A percentile compares a stretch with the other conserved stretches of the same genome.
Conservation (phyloP, 768 basidiomycete genomes). For the Tubosaeta sp. region DNA sequence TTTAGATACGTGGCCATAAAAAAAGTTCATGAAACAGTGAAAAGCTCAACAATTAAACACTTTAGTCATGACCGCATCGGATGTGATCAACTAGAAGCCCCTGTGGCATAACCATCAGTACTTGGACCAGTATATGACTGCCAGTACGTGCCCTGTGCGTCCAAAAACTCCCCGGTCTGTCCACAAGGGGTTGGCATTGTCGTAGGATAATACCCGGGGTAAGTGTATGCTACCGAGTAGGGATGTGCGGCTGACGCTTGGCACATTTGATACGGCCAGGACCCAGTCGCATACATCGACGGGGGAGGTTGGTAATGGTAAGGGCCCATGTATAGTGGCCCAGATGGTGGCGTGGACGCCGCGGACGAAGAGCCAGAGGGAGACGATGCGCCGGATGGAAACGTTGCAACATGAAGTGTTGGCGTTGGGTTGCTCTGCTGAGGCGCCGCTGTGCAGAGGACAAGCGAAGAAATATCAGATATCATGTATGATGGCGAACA, state of each 20-base stretch:
- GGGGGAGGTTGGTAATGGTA: slow-evolving; percentile 20
- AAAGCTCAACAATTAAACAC: background rate
- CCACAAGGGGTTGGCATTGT: slow-evolving; percentile 6
- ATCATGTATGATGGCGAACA: background rate
- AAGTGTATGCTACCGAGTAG: slow-evolving; percentile 19
- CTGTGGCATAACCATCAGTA: slow-evolving; percentile 33
- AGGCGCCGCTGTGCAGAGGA: slow-evolving; percentile 12
- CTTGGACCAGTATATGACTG: slow-evolving; percentile 34
- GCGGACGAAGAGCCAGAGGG: slow-evolving; percentile 21
- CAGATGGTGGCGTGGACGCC: slow-evolving; percentile 13
- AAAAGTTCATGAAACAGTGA: slow-evolving; percentile 5
- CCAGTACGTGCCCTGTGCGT: slow-evolving; percentile 24
- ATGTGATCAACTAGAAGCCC: slow-evolving; percentile 11
- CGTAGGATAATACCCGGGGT: slow-evolving; percentile 23
- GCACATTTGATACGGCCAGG: slow-evolving; percentile 33
- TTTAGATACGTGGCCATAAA: slow-evolving; percentile 8
- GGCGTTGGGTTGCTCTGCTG: slow-evolving; percentile 13
- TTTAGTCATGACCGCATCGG: slow-evolving; percentile 10
- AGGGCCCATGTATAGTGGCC: slow-evolving; percentile 18
- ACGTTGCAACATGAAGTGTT: slow-evolving; percentile 22
- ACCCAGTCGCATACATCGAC: slow-evolving; percentile 19
- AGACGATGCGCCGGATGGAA: slow-evolving; percentile 16
- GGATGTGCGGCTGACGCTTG: slow-evolving; percentile 16
- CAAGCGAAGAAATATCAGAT: slow-evolving; percentile 9
- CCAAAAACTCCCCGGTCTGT: slow-evolving; percentile 13